phyloP scores from a whole-genome alignment of 139 green algal genomes.

The Astrephomene gubernaculifera region DNA sequence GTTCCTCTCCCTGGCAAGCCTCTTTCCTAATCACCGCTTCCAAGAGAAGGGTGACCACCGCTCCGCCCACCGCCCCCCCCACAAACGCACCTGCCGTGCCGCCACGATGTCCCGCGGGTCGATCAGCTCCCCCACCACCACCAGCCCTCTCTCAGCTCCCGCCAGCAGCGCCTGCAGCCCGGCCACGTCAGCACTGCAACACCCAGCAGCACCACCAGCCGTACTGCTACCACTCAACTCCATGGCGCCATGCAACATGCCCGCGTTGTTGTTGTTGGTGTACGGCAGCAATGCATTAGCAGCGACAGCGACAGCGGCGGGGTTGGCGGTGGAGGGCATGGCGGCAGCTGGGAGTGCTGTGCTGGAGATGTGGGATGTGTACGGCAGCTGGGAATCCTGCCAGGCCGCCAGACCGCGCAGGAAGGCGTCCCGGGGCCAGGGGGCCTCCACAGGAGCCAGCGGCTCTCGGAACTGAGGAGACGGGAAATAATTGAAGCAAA shows the following conservation, averaged over 20 bases:
- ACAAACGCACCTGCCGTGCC: constrained; percentile 60
- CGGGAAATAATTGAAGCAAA: too few relatives aligned
- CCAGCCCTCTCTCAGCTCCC: constrained; percentile 67
- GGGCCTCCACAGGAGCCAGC: constrained; percentile 74
- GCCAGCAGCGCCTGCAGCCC: constrained; percentile 49
- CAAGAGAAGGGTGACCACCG: too few relatives aligned
- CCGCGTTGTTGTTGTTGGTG: too few relatives aligned
- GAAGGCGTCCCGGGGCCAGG: constrained; percentile 48
- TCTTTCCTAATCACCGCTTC: too few relatives aligned
- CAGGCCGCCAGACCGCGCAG: constrained; percentile 76
- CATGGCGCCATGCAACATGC: too few relatives aligned
- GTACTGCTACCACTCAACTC: too few relatives aligned
- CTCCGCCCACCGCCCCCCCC: too few relatives aligned
- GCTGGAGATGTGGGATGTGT: constrained; percentile 34
- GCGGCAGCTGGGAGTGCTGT: neutral
- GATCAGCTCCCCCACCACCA: constrained; percentile 85
- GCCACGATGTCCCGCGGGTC: constrained; percentile 69
- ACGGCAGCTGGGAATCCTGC: constrained; percentile 51
- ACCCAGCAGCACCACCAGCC: too few relatives aligned
- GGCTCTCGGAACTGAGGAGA: constrained; percentile 90
- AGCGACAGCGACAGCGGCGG: too few relatives aligned
- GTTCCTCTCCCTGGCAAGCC: too few relatives aligned
- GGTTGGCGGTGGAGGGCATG: neutral
- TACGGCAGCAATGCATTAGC: too few relatives aligned
- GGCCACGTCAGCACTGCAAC: constrained; percentile 14